Conservation (phyloP, 75 land plant species). For the Ceratopteris richardii region DNA sequence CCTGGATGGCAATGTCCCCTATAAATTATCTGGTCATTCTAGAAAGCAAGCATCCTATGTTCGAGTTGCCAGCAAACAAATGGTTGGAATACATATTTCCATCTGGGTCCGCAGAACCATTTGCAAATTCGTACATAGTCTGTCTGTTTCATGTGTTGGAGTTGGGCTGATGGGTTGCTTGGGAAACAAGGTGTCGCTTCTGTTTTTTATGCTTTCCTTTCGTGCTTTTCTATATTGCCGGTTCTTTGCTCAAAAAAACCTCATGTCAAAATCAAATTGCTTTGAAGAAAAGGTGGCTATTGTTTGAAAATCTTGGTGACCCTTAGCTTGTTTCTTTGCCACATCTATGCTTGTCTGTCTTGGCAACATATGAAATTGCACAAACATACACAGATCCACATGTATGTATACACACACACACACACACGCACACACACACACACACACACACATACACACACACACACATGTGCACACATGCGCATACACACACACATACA, state of each 20-base stretch:
- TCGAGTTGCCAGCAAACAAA: constrained; percentile 83
- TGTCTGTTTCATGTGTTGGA: constrained; percentile 85
- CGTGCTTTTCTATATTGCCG: too few species aligned
- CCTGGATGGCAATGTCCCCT: too few species aligned
- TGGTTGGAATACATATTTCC: constrained; percentile 85
- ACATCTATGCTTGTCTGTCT: too few species aligned
- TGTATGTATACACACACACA: background rate
- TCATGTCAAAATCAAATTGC: too few species aligned
- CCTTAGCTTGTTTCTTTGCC: too few species aligned
- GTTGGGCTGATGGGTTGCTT: constrained; percentile 91
- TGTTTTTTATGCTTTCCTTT: background rate
- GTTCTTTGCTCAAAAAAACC: too few species aligned
- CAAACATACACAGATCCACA: background rate
- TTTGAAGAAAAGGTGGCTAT: too few species aligned
- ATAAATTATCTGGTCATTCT: constrained; percentile 1
- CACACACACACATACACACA: background rate
- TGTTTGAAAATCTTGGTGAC: too few species aligned
- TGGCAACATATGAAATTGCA: too few species aligned
- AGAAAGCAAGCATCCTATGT: constrained; percentile 40
- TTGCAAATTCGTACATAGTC: constrained; percentile 58
- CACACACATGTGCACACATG: background rate
- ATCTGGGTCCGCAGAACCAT: constrained; percentile 76
- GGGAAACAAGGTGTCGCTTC: constrained; percentile 75
- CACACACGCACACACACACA: background rate
- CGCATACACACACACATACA: background rate